These are phyloP conservation scores for Pichia gijzeniarum DNA, from an alignment of 805 yeast species.

Conservation along the genomic window DNA sequence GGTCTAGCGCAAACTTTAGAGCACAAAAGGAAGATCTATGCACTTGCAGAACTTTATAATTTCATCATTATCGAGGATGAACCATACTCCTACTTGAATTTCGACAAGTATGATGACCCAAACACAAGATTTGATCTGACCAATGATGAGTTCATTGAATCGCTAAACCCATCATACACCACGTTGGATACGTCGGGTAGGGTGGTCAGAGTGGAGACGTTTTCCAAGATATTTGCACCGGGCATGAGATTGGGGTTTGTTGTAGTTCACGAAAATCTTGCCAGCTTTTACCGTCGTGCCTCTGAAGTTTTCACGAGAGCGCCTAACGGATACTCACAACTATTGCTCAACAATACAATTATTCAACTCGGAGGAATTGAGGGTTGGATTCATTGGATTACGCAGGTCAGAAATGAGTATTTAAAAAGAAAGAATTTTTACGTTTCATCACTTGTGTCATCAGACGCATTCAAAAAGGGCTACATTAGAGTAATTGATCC, in stretches of 20 bases:
- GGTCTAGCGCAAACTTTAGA: slow-evolving; percentile 49
- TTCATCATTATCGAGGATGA: slow-evolving; percentile 62
- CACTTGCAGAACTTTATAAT: slow-evolving; percentile 48
- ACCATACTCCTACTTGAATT: slow-evolving; percentile 57
- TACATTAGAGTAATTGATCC: slow-evolving; percentile 43
- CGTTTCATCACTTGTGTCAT: slow-evolving; percentile 40
- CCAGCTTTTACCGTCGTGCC: slow-evolving; percentile 35
- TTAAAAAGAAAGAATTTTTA: slow-evolving; percentile 59
- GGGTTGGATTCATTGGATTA: slow-evolving; percentile 75
- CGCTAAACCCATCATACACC: slow-evolving; percentile 43
- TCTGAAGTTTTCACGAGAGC: slow-evolving; percentile 43
- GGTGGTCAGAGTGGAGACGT: slow-evolving; percentile 56
- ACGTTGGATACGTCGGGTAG: slow-evolving; percentile 54
- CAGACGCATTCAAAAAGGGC: slow-evolving; percentile 37
- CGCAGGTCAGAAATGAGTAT: slow-evolving; percentile 59
- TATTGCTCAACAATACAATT: slow-evolving; percentile 45
- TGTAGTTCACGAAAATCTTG: slow-evolving; percentile 43
- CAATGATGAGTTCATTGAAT: slow-evolving; percentile 39
- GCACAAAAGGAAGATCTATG: slow-evolving; percentile 43
- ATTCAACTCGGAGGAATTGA: slow-evolving; percentile 58
- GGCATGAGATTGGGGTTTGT: slow-evolving; percentile 60
- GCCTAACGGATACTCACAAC: slow-evolving; percentile 54
- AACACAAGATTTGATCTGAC: slow-evolving; percentile 28
- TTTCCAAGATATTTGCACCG: slow-evolving; percentile 61
- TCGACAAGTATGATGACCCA: slow-evolving; percentile 34